These are phyloP conservation scores for Tricholoma flavovirens DNA, from an alignment of 768 basidiomycete genomes.

Conservation along the genomic window DNA sequence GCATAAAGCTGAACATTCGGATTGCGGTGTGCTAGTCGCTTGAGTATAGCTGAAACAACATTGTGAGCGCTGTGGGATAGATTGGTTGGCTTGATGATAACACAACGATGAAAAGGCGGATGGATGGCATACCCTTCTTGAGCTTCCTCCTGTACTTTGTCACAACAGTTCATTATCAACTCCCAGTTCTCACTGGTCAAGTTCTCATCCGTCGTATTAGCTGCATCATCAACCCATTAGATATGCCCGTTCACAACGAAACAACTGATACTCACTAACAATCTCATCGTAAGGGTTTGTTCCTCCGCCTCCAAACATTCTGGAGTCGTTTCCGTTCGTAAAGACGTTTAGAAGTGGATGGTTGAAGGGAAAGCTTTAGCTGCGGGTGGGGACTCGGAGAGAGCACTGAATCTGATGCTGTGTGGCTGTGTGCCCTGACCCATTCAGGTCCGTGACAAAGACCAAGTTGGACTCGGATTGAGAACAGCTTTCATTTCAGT, in stretches of 20 bases:
- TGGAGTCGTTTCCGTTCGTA: slow-evolving; percentile 11
- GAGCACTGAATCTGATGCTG: slow-evolving; percentile 4
- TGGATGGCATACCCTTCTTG: slow-evolving; percentile 62
- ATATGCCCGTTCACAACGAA: background rate
- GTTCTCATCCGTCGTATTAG: slow-evolving; percentile 97
- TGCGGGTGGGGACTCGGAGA: background rate
- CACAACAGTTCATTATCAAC: slow-evolving; percentile 87
- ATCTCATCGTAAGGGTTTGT: slow-evolving; percentile 85
- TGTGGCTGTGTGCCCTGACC: slow-evolving; percentile 23
- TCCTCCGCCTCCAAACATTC: slow-evolving; percentile 68
- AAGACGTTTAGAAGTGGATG: background rate
- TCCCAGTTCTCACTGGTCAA: slow-evolving; percentile 96
- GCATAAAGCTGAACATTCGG: slow-evolving; percentile 96
- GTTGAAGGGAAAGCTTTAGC: background rate
- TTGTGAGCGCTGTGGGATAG: slow-evolving; percentile 71
- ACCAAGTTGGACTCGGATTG: too few species aligned
- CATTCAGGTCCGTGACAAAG: slow-evolving; percentile 4
- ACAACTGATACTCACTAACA: slow-evolving; percentile 57
- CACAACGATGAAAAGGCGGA: background rate
- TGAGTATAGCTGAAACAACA: slow-evolving; percentile 78
- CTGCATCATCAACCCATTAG: slow-evolving; percentile 32
- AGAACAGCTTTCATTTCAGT: too few species aligned
- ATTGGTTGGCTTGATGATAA: slow-evolving; percentile 1
- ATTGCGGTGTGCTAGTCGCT: slow-evolving; percentile 89
- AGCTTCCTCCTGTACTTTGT: slow-evolving; percentile 91